Evolutionary conservation across 805 yeast species (phyloP).

Genomic region (Maudiozyma saulgeensis): DNA sequence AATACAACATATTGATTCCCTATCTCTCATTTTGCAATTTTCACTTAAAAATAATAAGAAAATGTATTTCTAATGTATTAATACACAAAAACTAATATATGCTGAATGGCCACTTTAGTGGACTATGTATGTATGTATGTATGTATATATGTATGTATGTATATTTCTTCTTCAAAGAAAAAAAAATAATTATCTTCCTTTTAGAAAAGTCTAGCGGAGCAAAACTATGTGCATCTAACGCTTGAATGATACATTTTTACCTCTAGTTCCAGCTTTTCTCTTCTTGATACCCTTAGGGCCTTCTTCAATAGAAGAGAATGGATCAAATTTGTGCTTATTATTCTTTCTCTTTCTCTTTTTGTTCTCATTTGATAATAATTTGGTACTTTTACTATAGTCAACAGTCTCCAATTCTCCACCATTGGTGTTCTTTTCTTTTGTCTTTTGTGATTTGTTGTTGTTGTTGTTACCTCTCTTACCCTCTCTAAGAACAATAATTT

Average conservation of each 20-base stretch:
- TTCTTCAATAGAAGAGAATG: conserved; percentile 39
- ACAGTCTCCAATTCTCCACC: conserved; percentile 23
- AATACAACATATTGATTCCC: too few species aligned
- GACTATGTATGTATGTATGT: too few species aligned
- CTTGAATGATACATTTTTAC: conserved; percentile 25
- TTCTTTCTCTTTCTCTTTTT: conserved; percentile 7
- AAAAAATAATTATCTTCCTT: too few species aligned
- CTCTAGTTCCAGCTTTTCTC: conserved; percentile 17
- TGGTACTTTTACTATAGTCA: conserved; percentile 39
- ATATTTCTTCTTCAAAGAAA: not conserved
- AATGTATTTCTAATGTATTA: too few species aligned
- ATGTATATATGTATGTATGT: not conserved
- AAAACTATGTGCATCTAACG: conserved; percentile 6
- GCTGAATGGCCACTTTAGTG: too few species aligned
- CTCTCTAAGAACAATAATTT: conserved; percentile 34
- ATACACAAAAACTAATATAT: too few species aligned
- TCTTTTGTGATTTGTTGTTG: not conserved
- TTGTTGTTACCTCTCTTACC: conserved; percentile 9
- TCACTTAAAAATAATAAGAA: too few species aligned
- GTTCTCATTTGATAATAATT: conserved; percentile 26
- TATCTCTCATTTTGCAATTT: too few species aligned
- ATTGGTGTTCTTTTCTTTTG: conserved; percentile 2
- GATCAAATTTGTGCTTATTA: conserved; percentile 46
- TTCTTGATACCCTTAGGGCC: conserved; percentile 51
- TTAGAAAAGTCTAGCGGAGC: too few species aligned